These are phyloP conservation scores for Ramalina peruviana DNA, from an alignment of 495 filamentous ascomycete genomes.

Conservation along the genomic window DNA sequence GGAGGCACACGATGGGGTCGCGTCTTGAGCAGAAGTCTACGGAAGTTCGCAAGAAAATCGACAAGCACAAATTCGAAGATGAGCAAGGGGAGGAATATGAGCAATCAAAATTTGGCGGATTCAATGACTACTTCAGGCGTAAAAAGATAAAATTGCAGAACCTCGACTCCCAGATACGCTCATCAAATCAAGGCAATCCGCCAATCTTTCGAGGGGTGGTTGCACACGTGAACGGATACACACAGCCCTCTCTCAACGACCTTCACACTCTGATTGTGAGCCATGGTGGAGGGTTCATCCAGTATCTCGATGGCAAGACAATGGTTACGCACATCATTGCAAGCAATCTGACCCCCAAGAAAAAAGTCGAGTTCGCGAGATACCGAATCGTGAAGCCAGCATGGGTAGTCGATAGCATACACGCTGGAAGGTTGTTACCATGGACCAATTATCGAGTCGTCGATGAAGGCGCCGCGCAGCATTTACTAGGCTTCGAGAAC, in stretches of 20 bases:
- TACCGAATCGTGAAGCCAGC: conserved; percentile 94
- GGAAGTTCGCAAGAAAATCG: conserved; percentile 71
- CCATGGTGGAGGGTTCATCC: conserved; percentile 84
- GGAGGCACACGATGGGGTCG: conserved; percentile 55
- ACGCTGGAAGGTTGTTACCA: conserved; percentile 62
- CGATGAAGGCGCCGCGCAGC: conserved; percentile 64
- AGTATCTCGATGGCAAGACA: conserved; percentile 91
- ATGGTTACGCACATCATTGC: conserved; percentile 91
- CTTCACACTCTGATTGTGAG: conserved; percentile 73
- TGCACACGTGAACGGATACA: conserved; percentile 85
- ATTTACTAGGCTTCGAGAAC: conserved; percentile 61
- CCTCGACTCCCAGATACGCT: conserved; percentile 67
- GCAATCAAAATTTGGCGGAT: conserved; percentile 72
- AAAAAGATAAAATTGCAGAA: conserved; percentile 97
- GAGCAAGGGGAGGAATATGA: conserved; percentile 89
- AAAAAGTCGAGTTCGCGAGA: conserved; percentile 65
- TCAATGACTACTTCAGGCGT: conserved; percentile 77
- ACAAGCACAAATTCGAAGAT: conserved; percentile 45
- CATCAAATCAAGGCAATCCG: conserved; percentile 50
- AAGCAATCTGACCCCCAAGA: conserved; percentile 79
- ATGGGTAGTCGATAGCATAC: conserved; percentile 84
- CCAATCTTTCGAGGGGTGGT: conserved; percentile 82
- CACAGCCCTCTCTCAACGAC: conserved; percentile 77
- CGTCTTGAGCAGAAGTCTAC: conserved; percentile 62
- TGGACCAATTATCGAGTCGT: conserved; percentile 75